Evolutionary conservation across 306 rosid genomes (phyloP), one percentile per base, ranked within the genome.

Genomic region (Casuarina cunninghamiana): DNA sequence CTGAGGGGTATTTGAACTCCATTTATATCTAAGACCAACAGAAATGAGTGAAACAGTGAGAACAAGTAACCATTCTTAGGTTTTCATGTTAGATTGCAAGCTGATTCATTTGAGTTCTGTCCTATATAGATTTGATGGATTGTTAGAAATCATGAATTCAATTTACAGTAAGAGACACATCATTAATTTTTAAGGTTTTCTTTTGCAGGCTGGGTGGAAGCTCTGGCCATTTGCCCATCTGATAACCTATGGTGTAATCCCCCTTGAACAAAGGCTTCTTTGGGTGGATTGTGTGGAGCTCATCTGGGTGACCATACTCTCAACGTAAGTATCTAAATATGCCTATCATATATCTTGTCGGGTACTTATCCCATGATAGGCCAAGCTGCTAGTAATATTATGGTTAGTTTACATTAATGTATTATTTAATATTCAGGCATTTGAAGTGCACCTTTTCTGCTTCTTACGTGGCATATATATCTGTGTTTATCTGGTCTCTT

Each of bases 151-250:
- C 45, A 37, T 45, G 1, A 46, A 21, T 49, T 50, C 58, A 72
- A 67, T 71, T 76, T 61, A 46, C 66, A 19, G 54, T 67, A 19
- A 10, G 26, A 12, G 65, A 17, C 61, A 17, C 38, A 70, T 60
- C 35, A 35, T 17, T 46, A 72, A 41, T 48, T 5, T 58, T 58
- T 57, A 48, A 73, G 43, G 75, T 79, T 65, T 82, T 83, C 78
- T 76, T 26, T 81, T 55, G 65, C 91, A 91, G 97, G 96, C 97
- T 51, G 97, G 99, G 55, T 93, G 99, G 99, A 91, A 95, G 82
- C 97, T 95, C 71, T 91, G 99, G 97, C 99, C 99, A 82, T 95
- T 95, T 81, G 99, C 99, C 41, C 99, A 93, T 93, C 80, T 95
- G 77, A 75, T 93, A 84, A 95, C 99, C n/a, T 91, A 95, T 80